These are phyloP conservation scores for Pachyrhizus erosus DNA, from an alignment of 306 rosid genomes.

Conservation along the genomic window DNA sequence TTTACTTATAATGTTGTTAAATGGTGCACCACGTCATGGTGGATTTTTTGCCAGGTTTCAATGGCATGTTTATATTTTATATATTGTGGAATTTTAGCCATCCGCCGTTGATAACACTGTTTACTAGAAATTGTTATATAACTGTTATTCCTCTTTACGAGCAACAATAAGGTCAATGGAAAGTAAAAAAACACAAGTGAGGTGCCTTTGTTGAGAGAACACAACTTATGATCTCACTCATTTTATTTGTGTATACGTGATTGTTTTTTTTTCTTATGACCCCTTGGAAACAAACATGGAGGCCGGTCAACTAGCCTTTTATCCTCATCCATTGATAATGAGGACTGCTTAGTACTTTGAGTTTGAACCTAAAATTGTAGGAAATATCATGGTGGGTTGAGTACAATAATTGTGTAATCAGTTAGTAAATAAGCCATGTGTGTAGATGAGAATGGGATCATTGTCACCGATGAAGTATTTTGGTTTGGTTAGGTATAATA, in stretches of 20 bases:
- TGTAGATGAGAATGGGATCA: neutral
- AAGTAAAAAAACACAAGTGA: neutral
- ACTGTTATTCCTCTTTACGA: conserved; percentile 18
- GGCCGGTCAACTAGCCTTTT: neutral
- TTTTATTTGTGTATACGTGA: neutral
- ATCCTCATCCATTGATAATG: neutral
- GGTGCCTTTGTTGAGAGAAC: conserved; percentile 10
- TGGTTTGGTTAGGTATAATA: conserved; percentile 12
- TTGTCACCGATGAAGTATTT: conserved; percentile 2
- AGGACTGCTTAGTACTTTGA: conserved; percentile 10
- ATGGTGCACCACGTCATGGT: too few relatives aligned
- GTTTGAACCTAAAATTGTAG: conserved; percentile 22
- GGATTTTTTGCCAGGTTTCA: neutral
- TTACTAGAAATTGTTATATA: conserved; percentile 25
- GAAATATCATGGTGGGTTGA: neutral
- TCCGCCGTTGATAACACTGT: neutral
- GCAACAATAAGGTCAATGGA: neutral
- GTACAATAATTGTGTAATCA: neutral
- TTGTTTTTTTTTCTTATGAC: neutral
- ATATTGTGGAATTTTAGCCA: neutral
- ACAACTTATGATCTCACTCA: neutral
- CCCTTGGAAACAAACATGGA: conserved; percentile 1
- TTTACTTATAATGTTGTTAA: neutral
- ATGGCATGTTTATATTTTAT: neutral
- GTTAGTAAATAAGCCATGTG: neutral